Conservation (phyloP, 129 eudicot genomes). For the Arctium minus region DNA sequence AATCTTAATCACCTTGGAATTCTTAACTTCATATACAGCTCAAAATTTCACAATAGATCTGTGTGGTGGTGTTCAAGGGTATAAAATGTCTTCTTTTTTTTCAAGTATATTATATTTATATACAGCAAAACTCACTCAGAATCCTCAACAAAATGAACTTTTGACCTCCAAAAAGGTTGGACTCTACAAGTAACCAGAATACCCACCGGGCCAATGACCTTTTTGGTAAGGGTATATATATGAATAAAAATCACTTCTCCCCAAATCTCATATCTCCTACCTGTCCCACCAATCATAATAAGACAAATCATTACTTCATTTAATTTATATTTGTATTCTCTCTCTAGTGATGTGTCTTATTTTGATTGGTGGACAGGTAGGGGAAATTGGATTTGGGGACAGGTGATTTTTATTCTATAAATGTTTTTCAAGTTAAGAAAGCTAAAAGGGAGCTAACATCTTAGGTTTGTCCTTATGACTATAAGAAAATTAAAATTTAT, state of each 20-base stretch:
- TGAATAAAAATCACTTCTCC: not conserved
- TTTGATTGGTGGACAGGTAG: not conserved
- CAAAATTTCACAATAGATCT: not conserved
- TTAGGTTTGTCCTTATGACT: not conserved
- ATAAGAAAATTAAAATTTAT: not conserved
- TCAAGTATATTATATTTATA: not conserved
- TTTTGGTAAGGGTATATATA: not conserved
- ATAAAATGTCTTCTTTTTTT: not conserved
- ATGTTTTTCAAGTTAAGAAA: not conserved
- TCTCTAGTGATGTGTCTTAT: not conserved
- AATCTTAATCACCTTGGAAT: not conserved
- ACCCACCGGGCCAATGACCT: not conserved
- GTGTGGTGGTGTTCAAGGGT: not conserved
- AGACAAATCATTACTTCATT: not conserved
- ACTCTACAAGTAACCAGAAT: not conserved
- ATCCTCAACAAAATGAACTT: not conserved
- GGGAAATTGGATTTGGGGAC: not conserved
- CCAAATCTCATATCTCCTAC: not conserved
- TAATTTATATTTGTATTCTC: not conserved
- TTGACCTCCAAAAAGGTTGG: not conserved
- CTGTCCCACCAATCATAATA: not conserved
- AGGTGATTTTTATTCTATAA: not conserved
- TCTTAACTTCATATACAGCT: conserved; percentile 6
- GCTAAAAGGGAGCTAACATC: not conserved
- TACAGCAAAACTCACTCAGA: not conserved